Percentiles rank a stretch among this genome's conserved stretches.
phyloP scores from a whole-genome alignment of 805 yeast species.

The Komagataella pastoris region DNA sequence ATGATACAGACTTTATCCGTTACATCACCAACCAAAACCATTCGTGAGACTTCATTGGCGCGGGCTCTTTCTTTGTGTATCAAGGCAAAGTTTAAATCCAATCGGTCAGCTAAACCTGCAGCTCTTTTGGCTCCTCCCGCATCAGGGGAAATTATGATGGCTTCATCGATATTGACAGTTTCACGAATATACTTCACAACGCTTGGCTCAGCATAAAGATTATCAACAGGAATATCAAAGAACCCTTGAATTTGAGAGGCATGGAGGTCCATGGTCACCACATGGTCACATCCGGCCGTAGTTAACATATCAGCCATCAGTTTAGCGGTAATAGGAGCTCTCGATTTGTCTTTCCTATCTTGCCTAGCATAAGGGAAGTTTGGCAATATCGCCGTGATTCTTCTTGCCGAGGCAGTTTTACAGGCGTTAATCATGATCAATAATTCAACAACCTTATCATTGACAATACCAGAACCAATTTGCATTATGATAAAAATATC shows the following conservation, averaged over 20 bases:
- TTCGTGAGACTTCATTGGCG: conserved; percentile 72
- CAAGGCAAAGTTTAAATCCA: conserved; percentile 71
- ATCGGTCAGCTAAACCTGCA: conserved; percentile 70
- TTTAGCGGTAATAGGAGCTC: conserved; percentile 82
- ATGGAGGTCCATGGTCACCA: conserved; percentile 77
- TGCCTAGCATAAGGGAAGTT: conserved; percentile 85
- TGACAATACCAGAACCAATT: conserved; percentile 66
- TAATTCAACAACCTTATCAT: conserved; percentile 63
- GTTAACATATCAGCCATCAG: conserved; percentile 72
- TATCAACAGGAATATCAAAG: conserved; percentile 73
- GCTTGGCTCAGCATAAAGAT: conserved; percentile 73
- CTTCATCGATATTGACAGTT: conserved; percentile 38
- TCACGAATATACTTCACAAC: conserved; percentile 66
- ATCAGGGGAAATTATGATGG: conserved; percentile 77
- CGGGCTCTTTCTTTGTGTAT: conserved; percentile 77
- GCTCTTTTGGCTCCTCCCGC: conserved; percentile 89
- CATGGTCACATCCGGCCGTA: conserved; percentile 79
- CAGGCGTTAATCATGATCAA: conserved; percentile 74
- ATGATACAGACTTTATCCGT: conserved; percentile 61
- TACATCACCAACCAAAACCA: conserved; percentile 83
- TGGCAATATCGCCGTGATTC: conserved; percentile 74
- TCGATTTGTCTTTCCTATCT: conserved; percentile 71
- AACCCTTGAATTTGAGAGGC: conserved; percentile 88
- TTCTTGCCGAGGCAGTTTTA: conserved; percentile 70
- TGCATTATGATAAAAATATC: conserved; percentile 72